A percentile compares a stretch with the other conserved stretches of the same genome.
phyloP scores from a whole-genome alignment of 164 flowering plant species.

The grape (Vitis vinifera) region DNA sequence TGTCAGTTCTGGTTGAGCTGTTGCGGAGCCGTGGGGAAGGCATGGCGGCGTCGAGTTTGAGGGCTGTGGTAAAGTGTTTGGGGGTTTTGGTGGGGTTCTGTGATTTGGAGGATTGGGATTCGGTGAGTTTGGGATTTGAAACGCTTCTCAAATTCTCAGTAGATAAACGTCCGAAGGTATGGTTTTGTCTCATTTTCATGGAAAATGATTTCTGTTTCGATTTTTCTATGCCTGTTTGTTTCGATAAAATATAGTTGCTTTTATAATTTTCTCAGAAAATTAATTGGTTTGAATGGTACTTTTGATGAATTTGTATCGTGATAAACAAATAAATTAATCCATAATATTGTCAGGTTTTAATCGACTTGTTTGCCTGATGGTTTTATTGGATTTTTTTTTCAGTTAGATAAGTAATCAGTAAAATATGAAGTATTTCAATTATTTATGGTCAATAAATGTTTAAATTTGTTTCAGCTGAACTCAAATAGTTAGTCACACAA shows the following conservation, averaged over 20 bases:
- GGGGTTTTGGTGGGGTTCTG: slow-evolving; percentile 63
- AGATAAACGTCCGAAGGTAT: slow-evolving; percentile 93
- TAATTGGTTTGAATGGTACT: not conserved
- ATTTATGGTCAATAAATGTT: no score
- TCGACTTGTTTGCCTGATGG: no score
- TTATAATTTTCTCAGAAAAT: no score
- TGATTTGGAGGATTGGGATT: slow-evolving; percentile 65
- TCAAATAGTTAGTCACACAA: no score
- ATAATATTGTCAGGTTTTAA: no score
- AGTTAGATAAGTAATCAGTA: no score
- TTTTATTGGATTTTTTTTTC: no score
- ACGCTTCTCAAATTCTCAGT: slow-evolving; percentile 51
- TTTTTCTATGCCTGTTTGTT: not conserved
- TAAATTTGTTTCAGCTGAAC: no score
- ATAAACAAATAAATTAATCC: no score
- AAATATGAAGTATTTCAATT: no score
- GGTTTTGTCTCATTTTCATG: not conserved
- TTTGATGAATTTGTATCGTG: no score
- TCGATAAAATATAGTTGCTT: not conserved
- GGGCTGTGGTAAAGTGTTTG: slow-evolving; percentile 63
- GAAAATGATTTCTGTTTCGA: not conserved
- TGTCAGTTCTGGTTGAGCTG: slow-evolving; percentile 39
- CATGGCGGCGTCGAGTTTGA: slow-evolving; percentile 42
- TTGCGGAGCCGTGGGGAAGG: slow-evolving; percentile 23
- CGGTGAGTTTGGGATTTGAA: slow-evolving; percentile 45